Base-by-base conservation (phyloP, 306 rosid genomes). In the Cicer pinnatifidum region DNA sequence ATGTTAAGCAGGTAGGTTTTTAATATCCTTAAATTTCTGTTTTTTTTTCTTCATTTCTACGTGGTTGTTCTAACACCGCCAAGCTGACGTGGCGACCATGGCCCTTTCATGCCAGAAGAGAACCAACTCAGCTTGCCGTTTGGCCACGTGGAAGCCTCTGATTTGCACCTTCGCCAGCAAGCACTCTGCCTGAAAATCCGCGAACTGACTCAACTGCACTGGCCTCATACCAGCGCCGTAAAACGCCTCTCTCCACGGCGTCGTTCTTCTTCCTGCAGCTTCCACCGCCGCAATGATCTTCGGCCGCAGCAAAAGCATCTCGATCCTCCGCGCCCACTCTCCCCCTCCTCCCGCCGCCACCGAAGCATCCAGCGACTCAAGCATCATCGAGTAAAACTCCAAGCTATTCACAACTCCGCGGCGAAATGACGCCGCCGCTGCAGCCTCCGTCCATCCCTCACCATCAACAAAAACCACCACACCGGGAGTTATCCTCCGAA, bases 81-180 rank as follows among this genome's bases (percentile, higher is more conserved):
- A 93, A 0, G 95, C 97, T 12, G 98, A 91, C 40, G 89, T 91
- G 85, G 97, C 75, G 40, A 91, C 92, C 64, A 93, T 84, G 81
- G 97, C 82, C 75, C 89, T 78, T 7, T 88, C 88, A 7, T 91
- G 98, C 97, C 93, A 91, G 70, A 89, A 89, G 23, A 93, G 97
- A 82, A 90, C 93, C 89, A 93, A 40, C 92, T 90, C 98, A 4
- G 93, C 89, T 52, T 91, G 93, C 0, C 92, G 89, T 65, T 86
- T 93, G 7, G 81, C 97, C 86, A 91, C 89, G 73, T 89, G 96
- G 85, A 93, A 93, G 1, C 98, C 98, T 63, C 92, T 80, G 16
- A 93, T 91, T 75, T 88, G 97, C 13, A 91, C 84, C 82, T 89
- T 86, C 0, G 85, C 89, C 59, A 91, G 61, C 86, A 93, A 67